These are phyloP conservation scores for Phyllosticta capitalensis DNA, from an alignment of 2,329 filamentous ascomycete species.

Conservation along the genomic window DNA sequence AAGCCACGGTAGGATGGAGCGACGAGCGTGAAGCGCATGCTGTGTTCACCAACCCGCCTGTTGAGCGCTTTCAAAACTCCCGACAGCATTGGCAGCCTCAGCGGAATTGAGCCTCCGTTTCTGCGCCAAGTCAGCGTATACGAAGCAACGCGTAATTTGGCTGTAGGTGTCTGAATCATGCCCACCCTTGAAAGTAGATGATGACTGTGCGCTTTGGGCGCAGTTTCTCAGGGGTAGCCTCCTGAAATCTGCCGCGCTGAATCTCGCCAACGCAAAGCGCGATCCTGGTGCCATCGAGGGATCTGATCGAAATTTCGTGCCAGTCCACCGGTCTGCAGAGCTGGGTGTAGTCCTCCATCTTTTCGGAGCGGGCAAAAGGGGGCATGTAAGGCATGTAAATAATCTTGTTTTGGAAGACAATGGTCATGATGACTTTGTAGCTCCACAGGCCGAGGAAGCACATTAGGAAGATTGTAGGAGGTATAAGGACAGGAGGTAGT, in stretches of 20 bases:
- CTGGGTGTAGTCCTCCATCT: slow-evolving; percentile 51
- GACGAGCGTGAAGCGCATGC: slow-evolving; percentile 28
- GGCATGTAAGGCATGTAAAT: slow-evolving; percentile 72
- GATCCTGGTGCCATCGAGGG: slow-evolving; percentile 56
- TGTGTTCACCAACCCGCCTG: neutral
- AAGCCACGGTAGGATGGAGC: slow-evolving; percentile 58
- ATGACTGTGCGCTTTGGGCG: slow-evolving; percentile 27
- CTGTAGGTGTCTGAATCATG: neutral
- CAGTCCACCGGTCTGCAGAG: slow-evolving; percentile 56
- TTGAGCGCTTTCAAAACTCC: slow-evolving; percentile 28
- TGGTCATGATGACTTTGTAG: slow-evolving; percentile 61
- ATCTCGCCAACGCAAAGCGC: slow-evolving; percentile 45
- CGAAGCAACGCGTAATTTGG: neutral
- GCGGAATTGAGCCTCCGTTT: slow-evolving; percentile 38
- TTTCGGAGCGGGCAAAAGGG: slow-evolving; percentile 58
- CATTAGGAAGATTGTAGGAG: slow-evolving; percentile 57
- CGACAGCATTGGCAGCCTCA: slow-evolving; percentile 38
- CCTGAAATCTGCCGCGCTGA: neutral
- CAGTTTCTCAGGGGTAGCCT: neutral
- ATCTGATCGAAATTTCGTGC: slow-evolving; percentile 52
- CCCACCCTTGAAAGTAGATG: slow-evolving; percentile 41
- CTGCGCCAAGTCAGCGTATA: slow-evolving; percentile 14
- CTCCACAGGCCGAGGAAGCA: slow-evolving; percentile 56
- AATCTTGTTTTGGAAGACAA: slow-evolving; percentile 71
- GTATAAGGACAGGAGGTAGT: slow-evolving; percentile 44